Evolutionary conservation across 2,329 filamentous ascomycete genomes (phyloP), one percentile per base, ranked within the genome.

Genomic region (Xylariaceae sp.): DNA sequence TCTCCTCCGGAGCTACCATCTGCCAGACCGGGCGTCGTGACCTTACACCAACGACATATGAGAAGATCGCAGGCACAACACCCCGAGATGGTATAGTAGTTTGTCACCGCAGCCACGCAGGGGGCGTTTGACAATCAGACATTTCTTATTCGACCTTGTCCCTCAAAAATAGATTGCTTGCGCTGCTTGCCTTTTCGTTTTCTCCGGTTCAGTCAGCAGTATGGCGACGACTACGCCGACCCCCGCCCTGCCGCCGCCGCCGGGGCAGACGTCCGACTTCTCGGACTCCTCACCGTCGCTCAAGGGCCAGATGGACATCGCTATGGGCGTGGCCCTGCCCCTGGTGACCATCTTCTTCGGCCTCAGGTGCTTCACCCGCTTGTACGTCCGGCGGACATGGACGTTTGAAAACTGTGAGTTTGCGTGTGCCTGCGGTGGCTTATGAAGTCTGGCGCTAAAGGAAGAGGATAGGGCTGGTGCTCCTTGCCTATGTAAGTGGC

Each of bases 341-440:
- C 9, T 47, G 1, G n/a, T 32, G 2, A 44, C 39, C 1, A 32
- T 43, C 2, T 40, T 43, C 18, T 47, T 45, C 8, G 5, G 25
- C 5, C 36, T 46, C 7, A 35, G 46, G 9, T 14, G 21, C 2
- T 49, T 45, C n/a, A 27, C 23, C 15, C 28, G 46, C 2, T 25
- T 44, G 1, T 40, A n/a, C 4, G 38, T 43, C 19, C 44, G 36
- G 26, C 35, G 32, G 11, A 6, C 22, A 19, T 46, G 44, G 42
- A 41, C 38, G 14, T 31, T 47, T 9, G 44, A 49, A 33, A 44
- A 48, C 23, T 42, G 33, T 42, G 30, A 38, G 24, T 33, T 24
- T 5, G 17, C 14, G 11, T 10, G 14, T 17, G n/a, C 13, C 21
- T 15, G 16, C n/a, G n/a, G n/a, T n/a, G n/a, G n/a, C n/a, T 33